A percentile compares a stretch with the other conserved stretches of the same genome.
Evolutionary conservation across 2,329 filamentous ascomycete species (phyloP).

Genomic region (Stromatinia cepivora): DNA sequence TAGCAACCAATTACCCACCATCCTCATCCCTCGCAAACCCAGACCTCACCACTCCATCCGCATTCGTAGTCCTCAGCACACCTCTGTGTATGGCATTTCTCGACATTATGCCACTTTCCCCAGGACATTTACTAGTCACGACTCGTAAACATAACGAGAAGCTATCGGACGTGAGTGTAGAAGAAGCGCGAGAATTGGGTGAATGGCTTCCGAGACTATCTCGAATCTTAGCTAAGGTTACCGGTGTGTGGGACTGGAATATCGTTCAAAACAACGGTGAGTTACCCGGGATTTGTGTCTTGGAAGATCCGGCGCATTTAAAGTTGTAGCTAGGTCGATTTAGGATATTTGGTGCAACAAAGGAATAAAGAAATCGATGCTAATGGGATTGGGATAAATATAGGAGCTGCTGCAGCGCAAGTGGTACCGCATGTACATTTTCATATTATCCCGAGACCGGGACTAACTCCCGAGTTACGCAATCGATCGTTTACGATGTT

Average conservation of each 20-base stretch:
- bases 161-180: constrained; percentile 65
- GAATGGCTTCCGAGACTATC: constrained; percentile 70
- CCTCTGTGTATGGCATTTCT: constrained; percentile 80
- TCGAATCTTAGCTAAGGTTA: constrained; percentile 65
- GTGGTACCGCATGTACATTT: constrained; percentile 94
- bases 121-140: constrained; percentile 80
- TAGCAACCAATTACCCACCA: constrained; percentile 52
- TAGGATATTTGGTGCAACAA: constrained; percentile 3
- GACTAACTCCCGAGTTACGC: constrained; percentile 54
- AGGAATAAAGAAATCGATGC: constrained; percentile 8
- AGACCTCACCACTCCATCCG: constrained; percentile 42
- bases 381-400: constrained; percentile 21
- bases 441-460: constrained; percentile 85
- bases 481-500: constrained; percentile 74
- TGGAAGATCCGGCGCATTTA: neutral
- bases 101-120: constrained; percentile 85
- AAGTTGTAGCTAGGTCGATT: neutral
- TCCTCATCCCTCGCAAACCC: constrained; percentile 46
- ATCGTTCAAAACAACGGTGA: constrained; percentile 90
- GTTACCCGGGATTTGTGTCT: constrained; percentile 29
- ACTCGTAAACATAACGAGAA: constrained; percentile 77
- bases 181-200: constrained; percentile 68
- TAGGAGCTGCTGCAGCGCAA: constrained; percentile 80
- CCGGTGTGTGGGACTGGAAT: constrained; percentile 84
- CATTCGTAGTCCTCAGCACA: constrained; percentile 74